Conservation (phyloP, 192 early-diverging fungal species). For the Jimgerdemannia flammicorona region DNA sequence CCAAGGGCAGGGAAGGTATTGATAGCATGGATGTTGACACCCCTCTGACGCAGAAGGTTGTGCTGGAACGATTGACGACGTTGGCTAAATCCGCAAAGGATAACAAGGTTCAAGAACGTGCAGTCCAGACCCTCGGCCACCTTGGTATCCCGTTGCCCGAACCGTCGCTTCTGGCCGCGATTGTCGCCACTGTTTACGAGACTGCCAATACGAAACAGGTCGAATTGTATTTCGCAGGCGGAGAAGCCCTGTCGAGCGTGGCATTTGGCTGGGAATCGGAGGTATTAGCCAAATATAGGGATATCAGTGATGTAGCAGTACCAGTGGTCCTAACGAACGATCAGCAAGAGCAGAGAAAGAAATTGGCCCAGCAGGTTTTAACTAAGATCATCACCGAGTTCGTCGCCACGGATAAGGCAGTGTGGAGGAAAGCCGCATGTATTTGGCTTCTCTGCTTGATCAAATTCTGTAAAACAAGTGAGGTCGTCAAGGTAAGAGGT, state of each 20-base stretch:
- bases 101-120: constrained; percentile 75
- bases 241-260: constrained; percentile 69
- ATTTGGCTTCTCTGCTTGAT: constrained; percentile 78
- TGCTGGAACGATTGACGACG: constrained; percentile 23
- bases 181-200: constrained; percentile 40
- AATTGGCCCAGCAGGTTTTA: constrained; percentile 23
- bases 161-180: neutral
- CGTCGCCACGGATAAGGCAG: constrained; percentile 45
- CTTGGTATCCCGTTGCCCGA: constrained; percentile 45
- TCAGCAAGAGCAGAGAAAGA: constrained; percentile 28
- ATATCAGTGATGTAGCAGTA: constrained; percentile 55
- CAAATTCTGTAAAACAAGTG: constrained; percentile 60
- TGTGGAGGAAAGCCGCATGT: constrained; percentile 62
- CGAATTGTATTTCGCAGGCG: constrained; percentile 82
- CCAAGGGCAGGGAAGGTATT: neutral
- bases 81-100: constrained; percentile 63
- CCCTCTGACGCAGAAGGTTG: constrained; percentile 6
- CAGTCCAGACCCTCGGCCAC: constrained; percentile 64
- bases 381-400: constrained; percentile 52
- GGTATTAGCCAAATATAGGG: constrained; percentile 64
- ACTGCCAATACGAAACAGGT: constrained; percentile 63
- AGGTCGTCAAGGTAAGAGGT: constrained; percentile 39
- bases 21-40: constrained; percentile 16
- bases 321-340: constrained; percentile 19
- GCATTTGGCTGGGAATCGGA: constrained; percentile 64